Evolutionary conservation across 192 early-diverging fungal species (phyloP).

Genomic region (Cladochytrium replicatum): DNA sequence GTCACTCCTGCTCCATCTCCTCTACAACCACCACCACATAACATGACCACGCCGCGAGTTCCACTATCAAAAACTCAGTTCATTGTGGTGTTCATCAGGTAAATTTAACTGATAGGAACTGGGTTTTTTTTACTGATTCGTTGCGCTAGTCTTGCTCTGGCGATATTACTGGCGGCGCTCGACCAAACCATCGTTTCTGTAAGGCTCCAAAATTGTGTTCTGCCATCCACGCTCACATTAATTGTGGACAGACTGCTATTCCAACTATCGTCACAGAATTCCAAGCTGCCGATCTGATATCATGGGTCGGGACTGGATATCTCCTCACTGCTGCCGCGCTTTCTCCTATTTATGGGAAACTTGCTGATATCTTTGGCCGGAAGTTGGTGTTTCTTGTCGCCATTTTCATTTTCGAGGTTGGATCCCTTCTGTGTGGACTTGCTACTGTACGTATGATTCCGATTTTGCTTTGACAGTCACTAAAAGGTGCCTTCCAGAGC

Average conservation of each 20-base stretch:
- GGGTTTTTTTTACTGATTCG: no score
- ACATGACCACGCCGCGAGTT: no score
- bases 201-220: no score
- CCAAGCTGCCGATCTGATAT: constrained; percentile 45
- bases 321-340: constrained; percentile 55
- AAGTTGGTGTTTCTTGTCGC: constrained; percentile 66
- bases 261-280: constrained; percentile 64
- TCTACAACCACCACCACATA: no score
- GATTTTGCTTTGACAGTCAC: no score
- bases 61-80: no score
- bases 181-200: constrained; percentile 78
- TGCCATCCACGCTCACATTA: no score
- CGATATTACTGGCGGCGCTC: constrained; percentile 60
- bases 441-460: constrained; percentile 33
- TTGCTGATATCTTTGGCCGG: constrained; percentile 88
- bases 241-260: no score
- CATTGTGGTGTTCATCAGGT: no score
- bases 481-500: constrained; percentile 27
- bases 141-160: constrained; percentile 49
- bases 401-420: constrained; percentile 66
- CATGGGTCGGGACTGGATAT: constrained; percentile 76
- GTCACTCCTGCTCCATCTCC: no score
- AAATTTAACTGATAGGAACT: no score
- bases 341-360: constrained; percentile 68
- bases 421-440: constrained; percentile 73